These are phyloP conservation scores for Trichoderma arundinaceum DNA, from an alignment of 2,329 filamentous ascomycete species.

Conservation along the genomic window DNA sequence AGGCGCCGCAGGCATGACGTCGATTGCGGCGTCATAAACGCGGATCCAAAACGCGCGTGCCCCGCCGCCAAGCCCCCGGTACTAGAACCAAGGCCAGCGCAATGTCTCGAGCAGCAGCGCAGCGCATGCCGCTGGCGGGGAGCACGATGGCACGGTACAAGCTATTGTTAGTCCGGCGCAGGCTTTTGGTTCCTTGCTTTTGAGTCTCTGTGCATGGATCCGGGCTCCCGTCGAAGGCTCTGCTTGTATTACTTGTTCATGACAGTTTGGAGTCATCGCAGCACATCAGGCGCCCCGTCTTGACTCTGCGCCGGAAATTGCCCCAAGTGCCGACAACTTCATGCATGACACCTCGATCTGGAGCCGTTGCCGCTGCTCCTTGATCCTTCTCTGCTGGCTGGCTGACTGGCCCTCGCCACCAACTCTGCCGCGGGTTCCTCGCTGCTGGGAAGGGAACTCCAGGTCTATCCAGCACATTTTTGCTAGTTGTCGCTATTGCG, in stretches of 20 bases:
- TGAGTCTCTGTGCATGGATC: not conserved
- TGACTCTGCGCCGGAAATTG: too few relatives aligned
- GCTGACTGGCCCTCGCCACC: conserved; percentile 5
- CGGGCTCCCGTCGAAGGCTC: too few relatives aligned
- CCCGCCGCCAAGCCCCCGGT: conserved; percentile 3
- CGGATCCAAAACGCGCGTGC: conserved; percentile 15
- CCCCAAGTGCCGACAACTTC: too few relatives aligned
- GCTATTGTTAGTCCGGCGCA: too few relatives aligned
- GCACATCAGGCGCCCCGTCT: too few relatives aligned
- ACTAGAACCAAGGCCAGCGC: not conserved
- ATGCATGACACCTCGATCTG: not conserved
- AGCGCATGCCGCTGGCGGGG: not conserved
- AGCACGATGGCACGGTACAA: not conserved
- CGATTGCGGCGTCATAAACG: conserved; percentile 17
- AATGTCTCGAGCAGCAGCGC: not conserved
- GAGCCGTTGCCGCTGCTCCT: not conserved
- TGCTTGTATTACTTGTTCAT: too few relatives aligned
- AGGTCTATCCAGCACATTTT: not conserved
- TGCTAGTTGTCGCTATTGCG: not conserved
- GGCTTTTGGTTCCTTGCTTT: too few relatives aligned
- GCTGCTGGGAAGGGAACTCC: too few relatives aligned
- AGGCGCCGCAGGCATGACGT: conserved; percentile 18
- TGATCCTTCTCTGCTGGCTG: not conserved
- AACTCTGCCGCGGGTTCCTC: not conserved
- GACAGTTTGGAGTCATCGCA: too few relatives aligned